Conservation (phyloP, 2,329 filamentous ascomycete genomes). For the Fusarium sp. region DNA sequence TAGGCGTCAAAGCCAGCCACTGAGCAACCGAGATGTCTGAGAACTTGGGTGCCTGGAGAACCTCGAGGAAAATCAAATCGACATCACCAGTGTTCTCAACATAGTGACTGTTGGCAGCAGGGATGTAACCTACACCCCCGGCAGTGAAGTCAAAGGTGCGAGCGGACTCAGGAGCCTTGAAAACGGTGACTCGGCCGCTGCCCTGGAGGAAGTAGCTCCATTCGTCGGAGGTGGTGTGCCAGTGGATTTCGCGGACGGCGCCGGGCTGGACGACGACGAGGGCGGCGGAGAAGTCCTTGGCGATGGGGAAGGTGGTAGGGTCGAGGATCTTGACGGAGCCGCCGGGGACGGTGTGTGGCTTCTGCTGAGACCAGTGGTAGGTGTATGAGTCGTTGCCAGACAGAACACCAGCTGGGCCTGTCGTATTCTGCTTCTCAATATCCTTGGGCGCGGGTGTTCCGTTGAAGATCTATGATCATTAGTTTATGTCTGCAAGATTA, state of each 20-base stretch:
- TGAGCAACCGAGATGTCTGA: slow-evolving; percentile 16
- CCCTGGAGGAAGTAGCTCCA: slow-evolving; percentile 24
- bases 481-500: accelerated
- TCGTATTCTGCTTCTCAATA: slow-evolving; percentile 12
- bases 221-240: slow-evolving; percentile 19
- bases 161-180: slow-evolving; percentile 5
- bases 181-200: slow-evolving; percentile 5
- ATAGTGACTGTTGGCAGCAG: slow-evolving; percentile 17
- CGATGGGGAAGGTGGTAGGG: slow-evolving; percentile 9
- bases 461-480: slow-evolving; percentile 2
- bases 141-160: slow-evolving; percentile 19
- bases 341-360: slow-evolving; percentile 15
- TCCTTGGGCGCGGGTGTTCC: slow-evolving; percentile 14
- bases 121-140: slow-evolving; percentile 12
- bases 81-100: slow-evolving; percentile 16
- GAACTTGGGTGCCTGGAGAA: slow-evolving; percentile 15
- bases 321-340: slow-evolving; percentile 17
- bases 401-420: background rate
- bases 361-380: slow-evolving; percentile 22
- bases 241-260: slow-evolving; percentile 14
- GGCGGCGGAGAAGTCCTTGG: slow-evolving; percentile 8
- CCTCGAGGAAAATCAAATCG: slow-evolving; percentile 19
- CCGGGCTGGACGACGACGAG: slow-evolving; percentile 12
- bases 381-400: slow-evolving; percentile 13
- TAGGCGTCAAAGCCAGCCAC: slow-evolving; percentile 16